Evolutionary conservation across 148 eudicot genomes (phyloP).

Genomic region (Nepenthes gracilis): DNA sequence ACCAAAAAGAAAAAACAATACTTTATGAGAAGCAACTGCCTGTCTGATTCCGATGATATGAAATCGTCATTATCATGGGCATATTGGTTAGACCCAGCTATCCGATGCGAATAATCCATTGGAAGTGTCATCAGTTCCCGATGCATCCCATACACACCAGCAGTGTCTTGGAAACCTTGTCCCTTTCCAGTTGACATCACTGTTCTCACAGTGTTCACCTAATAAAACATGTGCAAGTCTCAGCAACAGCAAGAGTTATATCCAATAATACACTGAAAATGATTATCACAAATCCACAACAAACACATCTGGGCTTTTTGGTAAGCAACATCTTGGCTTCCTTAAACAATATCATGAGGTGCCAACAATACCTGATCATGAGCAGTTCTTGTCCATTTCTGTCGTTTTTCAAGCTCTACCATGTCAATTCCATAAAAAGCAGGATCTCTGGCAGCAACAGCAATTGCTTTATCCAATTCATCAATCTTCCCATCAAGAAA

Average conservation of each 20-base stretch:
- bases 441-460: conserved; percentile 79
- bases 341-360: not conserved
- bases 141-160: conserved; percentile 36
- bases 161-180: conserved; percentile 40
- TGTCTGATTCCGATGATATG: conserved; percentile 85
- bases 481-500: conserved; percentile 91
- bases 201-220: conserved; percentile 77
- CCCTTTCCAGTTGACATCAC: conserved; percentile 47
- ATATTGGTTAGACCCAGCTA: conserved; percentile 43
- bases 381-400: conserved; percentile 84
- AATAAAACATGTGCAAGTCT: conserved; percentile 10
- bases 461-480: conserved; percentile 84
- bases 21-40: conserved; percentile 80
- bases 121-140: conserved; percentile 76
- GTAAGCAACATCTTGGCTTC: too few species aligned
- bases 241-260: not conserved
- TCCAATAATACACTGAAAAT: not conserved
- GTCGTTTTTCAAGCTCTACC: conserved; percentile 68
- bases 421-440: conserved; percentile 56
- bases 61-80: conserved; percentile 64
- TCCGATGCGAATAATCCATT: conserved; percentile 35
- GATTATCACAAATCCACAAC: not conserved
- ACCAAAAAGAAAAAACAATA: conserved; percentile 9
- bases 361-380: conserved; percentile 55
- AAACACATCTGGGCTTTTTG: too few species aligned